A percentile compares a stretch with the other conserved stretches of the same genome.
phyloP scores from a whole-genome alignment of 78 protist species.

The slime mould (Dictyostelium discoideum) region dicty_2.7 NC_007088.5:5111501-5112000 shows the following conservation, averaged over 20 bases:
- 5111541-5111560: constrained; percentile 49
- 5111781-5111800: constrained; percentile 57
- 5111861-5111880: constrained; percentile 37
- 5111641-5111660: constrained; percentile 68
- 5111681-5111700: constrained; percentile 75
- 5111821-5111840: constrained; percentile 66
- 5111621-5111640: constrained; percentile 92
- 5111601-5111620: constrained; percentile 92
- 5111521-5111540: constrained; percentile 83
- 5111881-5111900: constrained; percentile 73
- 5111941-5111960: constrained; percentile 43
- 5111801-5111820: constrained; percentile 63
- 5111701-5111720: constrained; percentile 90
- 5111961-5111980: not conserved
- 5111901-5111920: constrained; percentile 86
- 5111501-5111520: constrained; percentile 82
- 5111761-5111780: constrained; percentile 57
- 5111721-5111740: constrained; percentile 87
- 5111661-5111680: not conserved
- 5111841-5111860: constrained; percentile 69
- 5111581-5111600: constrained; percentile 89
- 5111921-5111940: constrained; percentile 91
- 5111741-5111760: constrained; percentile 74
- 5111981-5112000: not conserved
- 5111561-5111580: not conserved